These are phyloP conservation scores for Globisporangium carolinianum DNA, from an alignment of 352 stramenopile genomes.

Conservation along the genomic window DNA sequence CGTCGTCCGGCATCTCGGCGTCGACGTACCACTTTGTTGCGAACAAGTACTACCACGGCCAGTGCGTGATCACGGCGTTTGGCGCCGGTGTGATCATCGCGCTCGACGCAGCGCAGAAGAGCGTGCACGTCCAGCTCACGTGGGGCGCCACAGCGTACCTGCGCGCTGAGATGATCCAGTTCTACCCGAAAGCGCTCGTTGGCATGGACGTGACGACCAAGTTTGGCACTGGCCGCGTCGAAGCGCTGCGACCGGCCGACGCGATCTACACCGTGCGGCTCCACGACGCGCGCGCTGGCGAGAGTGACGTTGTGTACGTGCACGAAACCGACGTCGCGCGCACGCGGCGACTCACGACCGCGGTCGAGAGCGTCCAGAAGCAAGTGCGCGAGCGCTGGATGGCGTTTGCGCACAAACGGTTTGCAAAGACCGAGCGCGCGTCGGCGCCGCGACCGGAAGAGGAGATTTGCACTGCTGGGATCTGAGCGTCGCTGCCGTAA, in stretches of 20 bases:
- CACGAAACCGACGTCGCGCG: conserved; percentile 62
- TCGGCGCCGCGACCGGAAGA: conserved; percentile 31
- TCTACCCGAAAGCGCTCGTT: conserved; percentile 64
- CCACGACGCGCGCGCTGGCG: conserved; percentile 23
- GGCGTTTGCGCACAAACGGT: conserved; percentile 30
- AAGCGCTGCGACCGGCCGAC: conserved; percentile 51
- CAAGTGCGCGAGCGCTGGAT: conserved; percentile 40
- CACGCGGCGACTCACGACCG: conserved; percentile 27
- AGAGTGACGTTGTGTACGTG: conserved; percentile 67
- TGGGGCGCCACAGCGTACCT: conserved; percentile 56
- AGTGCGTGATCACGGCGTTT: conserved; percentile 69
- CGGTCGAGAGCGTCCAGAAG: conserved; percentile 43
- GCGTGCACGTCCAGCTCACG: conserved; percentile 55
- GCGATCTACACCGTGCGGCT: conserved; percentile 77
- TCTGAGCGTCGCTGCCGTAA: conserved; percentile 18
- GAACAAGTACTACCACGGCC: conserved; percentile 64
- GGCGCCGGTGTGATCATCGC: conserved; percentile 51
- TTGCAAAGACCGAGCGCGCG: conserved; percentile 23
- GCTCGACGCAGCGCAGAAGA: conserved; percentile 39
- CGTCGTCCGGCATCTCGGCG: conserved; percentile 36
- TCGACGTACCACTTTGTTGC: conserved; percentile 52
- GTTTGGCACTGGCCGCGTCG: conserved; percentile 60
- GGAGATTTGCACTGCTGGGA: conserved; percentile 43
- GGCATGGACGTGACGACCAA: conserved; percentile 75
- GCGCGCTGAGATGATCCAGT: conserved; percentile 49